Evolutionary conservation across 2,329 filamentous ascomycete genomes (phyloP).

Genomic region (Paracamarosporium sp.): DNA sequence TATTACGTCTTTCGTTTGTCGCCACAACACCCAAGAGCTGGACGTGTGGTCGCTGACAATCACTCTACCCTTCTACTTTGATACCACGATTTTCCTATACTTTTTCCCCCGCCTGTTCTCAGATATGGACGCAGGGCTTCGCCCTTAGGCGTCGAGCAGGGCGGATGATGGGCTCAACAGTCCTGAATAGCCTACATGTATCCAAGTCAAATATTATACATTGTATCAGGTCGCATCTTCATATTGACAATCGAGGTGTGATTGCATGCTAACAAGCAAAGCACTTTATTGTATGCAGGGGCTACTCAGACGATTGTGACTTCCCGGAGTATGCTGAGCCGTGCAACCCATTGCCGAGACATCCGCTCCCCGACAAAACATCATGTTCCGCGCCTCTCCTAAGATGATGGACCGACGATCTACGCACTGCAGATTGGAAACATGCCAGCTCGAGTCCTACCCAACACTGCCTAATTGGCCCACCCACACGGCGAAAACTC

Average conservation of each 20-base stretch:
- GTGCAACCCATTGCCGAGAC: conserved; percentile 4
- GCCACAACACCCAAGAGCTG: conserved; percentile 45
- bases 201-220: conserved; percentile 1
- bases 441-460: neutral
- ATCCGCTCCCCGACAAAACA: neutral
- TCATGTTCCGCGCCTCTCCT: neutral
- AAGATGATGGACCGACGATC: neutral
- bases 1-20: conserved; percentile 24
- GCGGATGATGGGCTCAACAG: conserved; percentile 32
- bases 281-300: neutral
- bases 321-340: neutral
- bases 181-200: neutral
- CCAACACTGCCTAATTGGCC: neutral
- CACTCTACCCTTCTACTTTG: conserved; percentile 25
- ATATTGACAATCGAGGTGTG: neutral
- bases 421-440: neutral
- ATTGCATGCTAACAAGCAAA: neutral
- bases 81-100: conserved; percentile 22
- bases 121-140: conserved; percentile 40
- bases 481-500: neutral
- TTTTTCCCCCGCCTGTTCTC: conserved; percentile 32
- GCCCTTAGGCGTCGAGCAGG: conserved; percentile 33
- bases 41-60: conserved; percentile 36
- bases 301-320: neutral
- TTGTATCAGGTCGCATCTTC: neutral